Base-by-base conservation (phyloP, 2,329 filamentous ascomycete species). In the Periconia sp. region DNA sequence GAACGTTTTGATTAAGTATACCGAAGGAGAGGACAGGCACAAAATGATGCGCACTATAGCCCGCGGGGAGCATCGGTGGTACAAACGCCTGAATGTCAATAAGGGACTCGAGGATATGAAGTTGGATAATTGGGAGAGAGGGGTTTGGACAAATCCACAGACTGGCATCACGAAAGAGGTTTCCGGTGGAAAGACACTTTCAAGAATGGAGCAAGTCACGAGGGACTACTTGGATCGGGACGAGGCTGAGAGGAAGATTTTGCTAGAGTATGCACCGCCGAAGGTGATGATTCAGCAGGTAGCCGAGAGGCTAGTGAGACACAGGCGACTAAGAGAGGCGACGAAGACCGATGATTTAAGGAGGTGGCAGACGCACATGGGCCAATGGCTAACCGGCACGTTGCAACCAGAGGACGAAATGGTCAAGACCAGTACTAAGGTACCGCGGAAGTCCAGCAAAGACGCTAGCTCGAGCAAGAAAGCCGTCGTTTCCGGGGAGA, bases 1-100 rank as follows among this genome's bases (percentile, higher is more conserved):
- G 32, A 77, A 78, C 36, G 55, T 78, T 16, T 55, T 78, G 36
- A 76, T 78, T 64, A 78, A 78, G 45, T 78, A 78, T 56, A 78
- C 76, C 4, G 75, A 78, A 52, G 75, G 75, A 24, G 76, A 78
- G 49, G 68, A 73, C 30, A 66, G 73, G 41, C 76, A 78, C 48
- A 66, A 73, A 26, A 70, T 69, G 39, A 77, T 77, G 73, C 63
- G 73, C 8, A 65, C 70, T 17, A 70, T 74, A 18, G 74, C 75
- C 1, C 68, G 66, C 25, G 75, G 75, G 29, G 73, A 78, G 51
- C 65, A 77, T 43, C 72, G 72, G 1, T 78, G 75, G 75, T 78
- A 78, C 53, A 78, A 78, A 54, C 68, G 76, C 1, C 52, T 78
- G 4, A 78, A 78, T 40, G 75, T 78, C 18, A 65, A 70, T 16